Evolutionary conservation across 2,329 filamentous ascomycete genomes (phyloP).

Genomic region (Colletotrichum tofieldiae): DNA sequence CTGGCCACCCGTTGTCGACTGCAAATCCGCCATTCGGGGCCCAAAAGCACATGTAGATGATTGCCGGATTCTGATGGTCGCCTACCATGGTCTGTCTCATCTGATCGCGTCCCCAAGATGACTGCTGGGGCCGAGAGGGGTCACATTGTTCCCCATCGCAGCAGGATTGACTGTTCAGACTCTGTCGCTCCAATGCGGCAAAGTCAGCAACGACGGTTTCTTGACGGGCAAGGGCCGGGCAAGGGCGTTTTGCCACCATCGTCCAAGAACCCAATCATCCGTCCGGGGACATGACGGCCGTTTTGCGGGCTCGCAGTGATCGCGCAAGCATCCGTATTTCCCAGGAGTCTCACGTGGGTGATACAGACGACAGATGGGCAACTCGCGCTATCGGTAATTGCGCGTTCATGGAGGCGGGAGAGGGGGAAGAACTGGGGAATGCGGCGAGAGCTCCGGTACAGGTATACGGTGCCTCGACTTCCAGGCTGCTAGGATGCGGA

Average conservation of each 20-base stretch:
- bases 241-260: slow-evolving; percentile 28
- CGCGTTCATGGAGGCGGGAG: neutral
- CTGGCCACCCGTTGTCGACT: neutral
- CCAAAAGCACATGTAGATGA: slow-evolving; percentile 3
- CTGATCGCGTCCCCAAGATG: neutral
- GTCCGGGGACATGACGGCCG: slow-evolving; percentile 7
- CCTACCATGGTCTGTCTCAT: slow-evolving; percentile 14
- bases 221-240: neutral
- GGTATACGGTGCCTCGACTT: slow-evolving; percentile 5
- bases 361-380: neutral
- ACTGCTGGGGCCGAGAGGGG: slow-evolving; percentile 9
- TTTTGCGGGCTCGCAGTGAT: slow-evolving; percentile 27
- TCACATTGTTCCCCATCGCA: neutral
- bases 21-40: neutral
- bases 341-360: slow-evolving; percentile 5
- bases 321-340: slow-evolving; percentile 1
- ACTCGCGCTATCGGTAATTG: slow-evolving; percentile 16
- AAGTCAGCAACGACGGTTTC: neutral
- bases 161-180: neutral
- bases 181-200: neutral
- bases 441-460: neutral
- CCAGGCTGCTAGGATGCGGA: neutral
- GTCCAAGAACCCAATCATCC: slow-evolving; percentile 26
- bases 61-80: neutral
- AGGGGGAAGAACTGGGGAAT: neutral